These are phyloP conservation scores for Ophidiomyces ophidiicola DNA, from an alignment of 2,329 filamentous ascomycete genomes.

Conservation along the genomic window DNA sequence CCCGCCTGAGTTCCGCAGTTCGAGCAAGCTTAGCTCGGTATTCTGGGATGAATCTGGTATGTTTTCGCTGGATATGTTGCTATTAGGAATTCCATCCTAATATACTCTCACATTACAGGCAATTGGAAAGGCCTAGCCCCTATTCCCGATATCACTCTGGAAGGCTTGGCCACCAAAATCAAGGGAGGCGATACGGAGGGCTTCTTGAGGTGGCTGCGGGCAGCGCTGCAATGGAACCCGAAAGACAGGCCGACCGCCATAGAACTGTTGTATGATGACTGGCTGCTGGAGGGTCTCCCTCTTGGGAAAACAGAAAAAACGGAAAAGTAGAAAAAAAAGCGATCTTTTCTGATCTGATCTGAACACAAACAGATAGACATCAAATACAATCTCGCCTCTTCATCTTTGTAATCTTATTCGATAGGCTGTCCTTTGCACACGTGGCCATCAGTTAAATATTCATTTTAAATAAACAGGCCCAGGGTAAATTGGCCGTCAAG, in stretches of 20 bases:
- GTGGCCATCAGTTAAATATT: too few relatives aligned
- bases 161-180: slow-evolving; percentile 12
- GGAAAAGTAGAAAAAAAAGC: too few relatives aligned
- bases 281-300: too few relatives aligned
- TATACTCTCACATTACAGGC: background rate
- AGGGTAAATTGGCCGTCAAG: too few relatives aligned
- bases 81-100: background rate
- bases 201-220: slow-evolving; percentile 17
- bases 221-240: slow-evolving; percentile 16
- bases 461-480: too few relatives aligned
- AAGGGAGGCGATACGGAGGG: slow-evolving; percentile 11
- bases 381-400: too few relatives aligned
- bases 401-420: too few relatives aligned
- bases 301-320: too few relatives aligned
- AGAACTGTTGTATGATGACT: background rate
- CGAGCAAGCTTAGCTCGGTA: slow-evolving; percentile 16
- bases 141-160: slow-evolving; percentile 9
- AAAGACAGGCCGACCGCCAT: background rate
- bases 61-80: background rate
- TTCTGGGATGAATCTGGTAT: slow-evolving; percentile 5
- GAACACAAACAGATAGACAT: too few relatives aligned
- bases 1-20: slow-evolving; percentile 20
- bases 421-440: too few relatives aligned
- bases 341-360: too few relatives aligned
- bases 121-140: slow-evolving; percentile 10